phyloP scores from a whole-genome alignment of 2,329 filamentous ascomycete genomes.

The Verticillium dahliae region DNA sequence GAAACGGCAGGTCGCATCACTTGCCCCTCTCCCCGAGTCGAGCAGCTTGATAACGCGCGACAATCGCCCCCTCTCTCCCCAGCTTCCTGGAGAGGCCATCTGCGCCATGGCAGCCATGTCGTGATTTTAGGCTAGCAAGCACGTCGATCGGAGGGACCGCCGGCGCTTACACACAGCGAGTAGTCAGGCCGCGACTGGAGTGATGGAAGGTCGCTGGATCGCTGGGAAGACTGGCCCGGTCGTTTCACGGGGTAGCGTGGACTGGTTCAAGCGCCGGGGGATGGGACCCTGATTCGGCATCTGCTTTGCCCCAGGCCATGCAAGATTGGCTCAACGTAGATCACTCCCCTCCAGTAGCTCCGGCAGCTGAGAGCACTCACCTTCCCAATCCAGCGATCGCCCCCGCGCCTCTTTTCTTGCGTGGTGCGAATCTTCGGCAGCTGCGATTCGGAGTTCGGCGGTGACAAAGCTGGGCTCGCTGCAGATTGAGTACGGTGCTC shows the following conservation, averaged over 20 bases:
- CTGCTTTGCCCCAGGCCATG: background rate
- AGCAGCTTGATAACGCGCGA: background rate
- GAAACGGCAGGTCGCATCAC: constrained; percentile 1
- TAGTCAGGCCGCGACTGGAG: background rate
- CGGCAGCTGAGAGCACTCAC: background rate
- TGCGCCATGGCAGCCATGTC: background rate
- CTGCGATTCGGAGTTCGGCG: background rate
- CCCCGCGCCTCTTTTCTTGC: background rate
- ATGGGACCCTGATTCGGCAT: constrained; percentile 4
- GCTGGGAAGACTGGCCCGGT: background rate
- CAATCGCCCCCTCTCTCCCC: background rate
- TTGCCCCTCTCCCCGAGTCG: background rate
- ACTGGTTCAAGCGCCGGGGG: background rate
- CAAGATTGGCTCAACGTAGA: background rate
- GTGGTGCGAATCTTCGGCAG: background rate
- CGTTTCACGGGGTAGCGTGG: background rate
- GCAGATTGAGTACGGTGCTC: background rate
- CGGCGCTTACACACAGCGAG: background rate
- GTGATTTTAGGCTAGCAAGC: background rate
- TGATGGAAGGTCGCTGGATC: background rate
- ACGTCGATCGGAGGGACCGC: background rate
- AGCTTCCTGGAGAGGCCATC: background rate
- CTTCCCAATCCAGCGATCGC: background rate
- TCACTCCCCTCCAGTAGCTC: background rate
- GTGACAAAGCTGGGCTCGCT: background rate